A percentile compares a stretch with the other conserved stretches of the same genome.
These are phyloP conservation scores for Leccinum obscurum DNA, from an alignment of 768 basidiomycete species.

Conservation along the genomic window DNA sequence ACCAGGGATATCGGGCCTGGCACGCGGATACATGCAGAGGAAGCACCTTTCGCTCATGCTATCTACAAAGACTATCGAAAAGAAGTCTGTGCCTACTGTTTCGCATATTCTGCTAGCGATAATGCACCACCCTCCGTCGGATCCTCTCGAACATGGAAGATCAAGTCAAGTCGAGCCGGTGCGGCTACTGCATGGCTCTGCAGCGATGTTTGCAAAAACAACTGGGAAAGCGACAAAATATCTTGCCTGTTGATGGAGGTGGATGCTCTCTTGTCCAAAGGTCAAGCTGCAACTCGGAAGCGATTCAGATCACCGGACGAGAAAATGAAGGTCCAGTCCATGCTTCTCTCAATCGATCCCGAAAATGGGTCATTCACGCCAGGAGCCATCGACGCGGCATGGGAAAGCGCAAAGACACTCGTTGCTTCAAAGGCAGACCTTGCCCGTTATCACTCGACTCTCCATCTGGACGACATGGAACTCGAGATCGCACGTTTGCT, in stretches of 20 bases:
- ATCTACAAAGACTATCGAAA: slow-evolving; percentile 63
- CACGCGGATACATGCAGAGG: slow-evolving; percentile 44
- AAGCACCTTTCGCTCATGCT: slow-evolving; percentile 54
- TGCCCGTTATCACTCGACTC: slow-evolving; percentile 28
- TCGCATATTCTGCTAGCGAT: slow-evolving; percentile 49
- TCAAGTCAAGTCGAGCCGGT: slow-evolving; percentile 33
- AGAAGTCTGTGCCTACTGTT: slow-evolving; percentile 68
- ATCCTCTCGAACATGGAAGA: slow-evolving; percentile 43
- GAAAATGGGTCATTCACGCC: slow-evolving; percentile 33
- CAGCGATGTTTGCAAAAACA: slow-evolving; percentile 44
- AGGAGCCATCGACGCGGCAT: slow-evolving; percentile 44
- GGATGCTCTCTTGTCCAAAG: slow-evolving; percentile 39
- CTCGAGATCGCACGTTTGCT: slow-evolving; percentile 59
- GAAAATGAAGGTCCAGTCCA: slow-evolving; percentile 22
- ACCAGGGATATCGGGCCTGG: slow-evolving; percentile 40
- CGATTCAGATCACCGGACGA: slow-evolving; percentile 26
- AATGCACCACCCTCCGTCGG: slow-evolving; percentile 15
- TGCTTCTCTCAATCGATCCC: slow-evolving; percentile 14
- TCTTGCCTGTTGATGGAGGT: slow-evolving; percentile 34
- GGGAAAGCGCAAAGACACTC: slow-evolving; percentile 43
- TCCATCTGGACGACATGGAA: slow-evolving; percentile 50
- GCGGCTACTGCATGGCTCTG: slow-evolving; percentile 59
- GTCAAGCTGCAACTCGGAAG: slow-evolving; percentile 29
- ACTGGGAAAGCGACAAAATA: slow-evolving; percentile 41
- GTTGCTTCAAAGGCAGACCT: slow-evolving; percentile 24